phyloP scores from a whole-genome alignment of 805 yeast genomes.

The Yarrowia sp. region DNA sequence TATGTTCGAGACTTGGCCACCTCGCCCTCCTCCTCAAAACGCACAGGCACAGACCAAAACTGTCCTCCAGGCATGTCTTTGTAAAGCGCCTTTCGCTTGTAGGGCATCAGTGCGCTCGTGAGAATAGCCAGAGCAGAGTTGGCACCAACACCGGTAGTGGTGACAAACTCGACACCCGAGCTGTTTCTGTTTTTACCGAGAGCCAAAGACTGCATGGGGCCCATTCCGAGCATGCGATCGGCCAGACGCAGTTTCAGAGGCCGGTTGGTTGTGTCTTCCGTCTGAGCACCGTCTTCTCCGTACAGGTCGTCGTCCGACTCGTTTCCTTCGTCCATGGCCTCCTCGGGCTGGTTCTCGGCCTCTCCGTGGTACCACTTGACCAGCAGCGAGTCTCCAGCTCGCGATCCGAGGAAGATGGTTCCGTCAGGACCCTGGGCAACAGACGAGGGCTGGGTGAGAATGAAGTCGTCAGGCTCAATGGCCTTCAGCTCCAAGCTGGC shows the following conservation, averaged over 20 bases:
- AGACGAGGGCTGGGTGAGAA: slow-evolving; percentile 14
- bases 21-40: slow-evolving; percentile 17
- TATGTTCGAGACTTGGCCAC: slow-evolving; percentile 16
- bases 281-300: not conserved
- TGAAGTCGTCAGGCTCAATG: slow-evolving; percentile 13
- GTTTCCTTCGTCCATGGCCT: slow-evolving; percentile 2
- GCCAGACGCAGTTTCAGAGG: slow-evolving; percentile 42
- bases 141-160: slow-evolving; percentile 62
- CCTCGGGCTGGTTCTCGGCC: not conserved
- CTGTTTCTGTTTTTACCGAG: slow-evolving; percentile 65
- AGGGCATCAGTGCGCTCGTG: slow-evolving; percentile 21
- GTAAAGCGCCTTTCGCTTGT: not conserved
- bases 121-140: slow-evolving; percentile 59
- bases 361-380: slow-evolving; percentile 15
- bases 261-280: not conserved
- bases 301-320: slow-evolving; percentile 21
- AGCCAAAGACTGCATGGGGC: slow-evolving; percentile 70
- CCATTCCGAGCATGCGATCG: slow-evolving; percentile 61
- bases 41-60: slow-evolving; percentile 11
- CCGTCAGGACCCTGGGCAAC: slow-evolving; percentile 8
- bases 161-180: slow-evolving; percentile 64
- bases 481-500: not conserved
- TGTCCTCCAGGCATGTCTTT: slow-evolving; percentile 14
- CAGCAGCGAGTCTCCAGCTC: slow-evolving; percentile 18
- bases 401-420: slow-evolving; percentile 3